These are phyloP conservation scores for Exophiala spinifera DNA, from an alignment of 2,329 filamentous ascomycete genomes.

Conservation along the genomic window DNA sequence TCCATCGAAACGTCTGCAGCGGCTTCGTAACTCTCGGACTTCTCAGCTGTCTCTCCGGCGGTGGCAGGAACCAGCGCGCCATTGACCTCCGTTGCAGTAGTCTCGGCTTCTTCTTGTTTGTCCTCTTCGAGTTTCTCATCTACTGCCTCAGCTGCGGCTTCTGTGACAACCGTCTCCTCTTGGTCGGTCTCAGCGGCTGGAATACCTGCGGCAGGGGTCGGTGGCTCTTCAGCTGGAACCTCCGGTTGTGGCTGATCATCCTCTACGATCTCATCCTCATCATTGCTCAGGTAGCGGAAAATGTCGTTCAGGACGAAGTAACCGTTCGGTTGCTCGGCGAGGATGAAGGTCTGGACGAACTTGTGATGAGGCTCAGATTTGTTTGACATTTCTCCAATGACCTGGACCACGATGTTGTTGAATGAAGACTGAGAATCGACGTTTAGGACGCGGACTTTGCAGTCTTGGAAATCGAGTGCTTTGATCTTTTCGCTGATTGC, in stretches of 20 bases:
- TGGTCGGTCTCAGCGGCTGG: conserved; percentile 43
- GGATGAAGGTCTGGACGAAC: conserved; percentile 96
- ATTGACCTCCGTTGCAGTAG: conserved; percentile 43
- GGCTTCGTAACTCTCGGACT: conserved; percentile 7
- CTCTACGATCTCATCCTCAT: conserved; percentile 58
- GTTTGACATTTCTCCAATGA: conserved; percentile 97
- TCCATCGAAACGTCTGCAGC: conserved; percentile 18
- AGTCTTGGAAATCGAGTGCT: conserved; percentile 88
- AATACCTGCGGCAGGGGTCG: conserved; percentile 41
- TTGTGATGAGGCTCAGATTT: conserved; percentile 87
- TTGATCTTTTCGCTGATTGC: conserved; percentile 93
- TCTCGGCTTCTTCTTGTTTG: conserved; percentile 33
- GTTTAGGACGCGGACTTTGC: conserved; percentile 97
- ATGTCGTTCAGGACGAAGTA: conserved; percentile 99
- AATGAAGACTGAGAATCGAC: conserved; percentile 93
- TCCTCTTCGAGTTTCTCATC: conserved; percentile 73
- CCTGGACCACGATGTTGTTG: conserved; percentile 93
- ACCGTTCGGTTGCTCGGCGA: conserved; percentile 91
- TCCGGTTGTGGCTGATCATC: conserved; percentile 37
- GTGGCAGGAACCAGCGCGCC: conserved; percentile 42
- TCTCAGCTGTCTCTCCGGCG: conserved; percentile 39
- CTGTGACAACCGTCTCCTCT: conserved; percentile 33
- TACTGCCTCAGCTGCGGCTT: conserved; percentile 53
- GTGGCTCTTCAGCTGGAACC: conserved; percentile 31
- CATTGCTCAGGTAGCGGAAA: conserved; percentile 87